Conservation (phyloP, 495 filamentous ascomycete genomes). For the Penicillium waksmanii region DNA sequence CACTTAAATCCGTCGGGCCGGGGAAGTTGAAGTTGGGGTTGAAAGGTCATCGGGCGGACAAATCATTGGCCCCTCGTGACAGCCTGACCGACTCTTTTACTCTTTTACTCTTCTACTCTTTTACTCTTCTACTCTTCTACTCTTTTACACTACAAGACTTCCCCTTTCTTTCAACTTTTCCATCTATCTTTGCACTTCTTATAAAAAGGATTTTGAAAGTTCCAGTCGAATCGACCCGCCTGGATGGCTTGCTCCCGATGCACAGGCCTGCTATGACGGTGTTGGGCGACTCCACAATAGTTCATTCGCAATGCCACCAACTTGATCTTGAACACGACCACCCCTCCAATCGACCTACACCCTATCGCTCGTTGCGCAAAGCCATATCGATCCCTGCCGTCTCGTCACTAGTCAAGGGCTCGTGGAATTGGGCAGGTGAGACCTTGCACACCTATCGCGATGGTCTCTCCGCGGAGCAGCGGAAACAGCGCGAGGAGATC, state of each 20-base stretch:
- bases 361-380: slow-evolving; percentile 28
- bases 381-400: slow-evolving; percentile 40
- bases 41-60: background rate
- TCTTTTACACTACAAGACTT: background rate
- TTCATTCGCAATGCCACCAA: slow-evolving; percentile 33
- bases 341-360: slow-evolving; percentile 6
- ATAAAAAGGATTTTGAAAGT: slow-evolving; percentile 4
- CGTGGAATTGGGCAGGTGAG: slow-evolving; percentile 50
- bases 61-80: slow-evolving; percentile 25
- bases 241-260: slow-evolving; percentile 35
- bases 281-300: slow-evolving; percentile 39
- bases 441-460: slow-evolving; percentile 55
- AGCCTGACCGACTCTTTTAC: slow-evolving; percentile 25
- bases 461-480: slow-evolving; percentile 58
- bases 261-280: slow-evolving; percentile 39
- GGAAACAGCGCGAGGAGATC: slow-evolving; percentile 47
- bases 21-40: slow-evolving; percentile 18
- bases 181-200: background rate
- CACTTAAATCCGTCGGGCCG: background rate
- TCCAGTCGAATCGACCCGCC: slow-evolving; percentile 8
- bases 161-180: background rate
- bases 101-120: slow-evolving; percentile 9
- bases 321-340: slow-evolving; percentile 19
- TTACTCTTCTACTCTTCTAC: background rate
- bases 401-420: slow-evolving; percentile 40